A percentile compares a stretch with the other conserved stretches of the same genome.
Conservation (phyloP, 352 stramenopile species). For the Phytophthora pistaciae region DNA sequence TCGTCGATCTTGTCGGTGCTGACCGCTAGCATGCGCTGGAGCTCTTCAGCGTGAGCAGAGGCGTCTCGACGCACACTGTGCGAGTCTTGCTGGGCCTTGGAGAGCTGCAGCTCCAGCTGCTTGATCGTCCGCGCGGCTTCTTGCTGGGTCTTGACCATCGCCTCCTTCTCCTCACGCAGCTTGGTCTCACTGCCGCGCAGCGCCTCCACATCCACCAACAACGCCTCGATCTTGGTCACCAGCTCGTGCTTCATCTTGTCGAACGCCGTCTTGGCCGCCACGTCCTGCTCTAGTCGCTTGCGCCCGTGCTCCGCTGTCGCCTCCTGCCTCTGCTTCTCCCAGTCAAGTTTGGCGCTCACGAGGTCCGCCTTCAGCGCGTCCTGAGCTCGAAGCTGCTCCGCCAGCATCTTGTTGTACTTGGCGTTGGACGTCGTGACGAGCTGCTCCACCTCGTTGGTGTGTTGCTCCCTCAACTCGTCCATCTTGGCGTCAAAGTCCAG, state of each 20-base stretch:
- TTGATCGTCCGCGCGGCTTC: constrained; percentile 47
- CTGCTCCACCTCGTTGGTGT: constrained; percentile 70
- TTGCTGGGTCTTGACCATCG: constrained; percentile 41
- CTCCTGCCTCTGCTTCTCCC: constrained; percentile 32
- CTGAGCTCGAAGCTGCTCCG: constrained; percentile 69
- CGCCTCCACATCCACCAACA: constrained; percentile 59
- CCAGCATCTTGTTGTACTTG: constrained; percentile 82
- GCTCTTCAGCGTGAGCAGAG: constrained; percentile 46
- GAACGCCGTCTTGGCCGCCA: constrained; percentile 34
- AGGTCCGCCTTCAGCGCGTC: constrained; percentile 53
- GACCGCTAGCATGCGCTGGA: constrained; percentile 51
- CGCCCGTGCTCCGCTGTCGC: constrained; percentile 30
- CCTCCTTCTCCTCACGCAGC: constrained; percentile 68
- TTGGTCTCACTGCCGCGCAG: constrained; percentile 55
- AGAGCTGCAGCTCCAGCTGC: constrained; percentile 54
- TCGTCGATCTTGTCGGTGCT: constrained; percentile 53
- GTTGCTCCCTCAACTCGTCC: constrained; percentile 41
- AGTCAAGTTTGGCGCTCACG: constrained; percentile 25
- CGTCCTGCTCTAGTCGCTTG: constrained; percentile 15
- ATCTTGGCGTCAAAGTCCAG: constrained; percentile 33
- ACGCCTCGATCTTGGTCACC: constrained; percentile 68
- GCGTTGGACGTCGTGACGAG: constrained; percentile 74
- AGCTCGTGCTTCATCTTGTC: constrained; percentile 64
- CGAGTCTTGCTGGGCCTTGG: constrained; percentile 53
- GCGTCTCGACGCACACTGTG: constrained; percentile 66